Evolutionary conservation across 495 filamentous ascomycete species (phyloP).

Genomic region (Tuber microsphaerosporum): DNA sequence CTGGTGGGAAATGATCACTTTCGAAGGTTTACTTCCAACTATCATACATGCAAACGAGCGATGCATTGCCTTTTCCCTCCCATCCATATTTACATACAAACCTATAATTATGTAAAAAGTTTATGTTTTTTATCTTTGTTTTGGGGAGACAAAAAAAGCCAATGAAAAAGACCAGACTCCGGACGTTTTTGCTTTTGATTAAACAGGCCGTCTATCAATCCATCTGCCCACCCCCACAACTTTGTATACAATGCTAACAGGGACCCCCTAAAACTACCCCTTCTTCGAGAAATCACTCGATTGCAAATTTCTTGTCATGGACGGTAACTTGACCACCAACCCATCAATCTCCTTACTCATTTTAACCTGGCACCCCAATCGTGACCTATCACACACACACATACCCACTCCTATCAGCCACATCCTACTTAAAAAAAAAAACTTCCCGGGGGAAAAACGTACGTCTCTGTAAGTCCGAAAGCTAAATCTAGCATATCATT

Average conservation of each 20-base stretch:
- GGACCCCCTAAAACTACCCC: neutral
- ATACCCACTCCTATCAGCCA: neutral
- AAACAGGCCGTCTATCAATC: conserved; percentile 4
- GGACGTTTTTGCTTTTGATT: neutral
- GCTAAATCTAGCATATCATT: conserved; percentile 98
- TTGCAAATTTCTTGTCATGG: conserved; percentile 94
- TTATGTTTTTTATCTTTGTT: neutral
- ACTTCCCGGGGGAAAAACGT: neutral
- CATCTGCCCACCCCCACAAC: neutral
- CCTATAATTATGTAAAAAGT: neutral
- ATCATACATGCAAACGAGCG: neutral
- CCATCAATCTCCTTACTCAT: conserved; percentile 90
- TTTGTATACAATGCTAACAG: conserved; percentile 10
- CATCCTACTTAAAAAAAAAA: neutral
- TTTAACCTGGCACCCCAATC: conserved; percentile 87
- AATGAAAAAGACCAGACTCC: neutral
- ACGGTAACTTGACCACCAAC: conserved; percentile 70
- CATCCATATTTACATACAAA: neutral
- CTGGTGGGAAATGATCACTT: conserved; percentile 23
- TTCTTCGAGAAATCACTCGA: conserved; percentile 70
- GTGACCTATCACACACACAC: conserved; percentile 46
- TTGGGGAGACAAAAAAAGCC: conserved; percentile 3
- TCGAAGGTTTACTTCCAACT: neutral
- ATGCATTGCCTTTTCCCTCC: neutral
- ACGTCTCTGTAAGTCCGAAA: conserved; percentile 89